Evolutionary conservation across 441 rosid genomes (phyloP).

Genomic region (Gossypium davidsonii): DNA sequence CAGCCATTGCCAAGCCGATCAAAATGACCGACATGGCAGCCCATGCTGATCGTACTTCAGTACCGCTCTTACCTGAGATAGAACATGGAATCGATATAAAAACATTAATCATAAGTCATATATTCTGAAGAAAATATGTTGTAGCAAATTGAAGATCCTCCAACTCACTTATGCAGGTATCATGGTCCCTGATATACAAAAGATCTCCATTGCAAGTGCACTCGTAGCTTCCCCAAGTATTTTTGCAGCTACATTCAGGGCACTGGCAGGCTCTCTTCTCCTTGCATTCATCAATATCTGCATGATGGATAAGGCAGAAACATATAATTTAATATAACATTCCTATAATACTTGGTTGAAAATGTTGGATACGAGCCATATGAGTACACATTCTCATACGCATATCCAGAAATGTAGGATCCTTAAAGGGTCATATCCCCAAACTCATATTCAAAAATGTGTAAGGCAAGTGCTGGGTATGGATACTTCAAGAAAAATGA

Average conservation of each 20-base stretch:
- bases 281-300: conserved; percentile 88
- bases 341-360: not conserved
- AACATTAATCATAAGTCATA: conserved; percentile 7
- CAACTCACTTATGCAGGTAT: conserved; percentile 86
- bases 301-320: not conserved
- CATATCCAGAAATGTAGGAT: not conserved
- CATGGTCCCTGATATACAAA: conserved; percentile 87
- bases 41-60: conserved; percentile 72
- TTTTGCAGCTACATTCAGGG: conserved; percentile 81
- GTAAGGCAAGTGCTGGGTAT: not conserved
- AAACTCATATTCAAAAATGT: not conserved
- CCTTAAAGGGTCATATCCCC: not conserved
- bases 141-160: not conserved
- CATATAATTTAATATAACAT: not conserved
- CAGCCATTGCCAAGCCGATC: conserved; percentile 79
- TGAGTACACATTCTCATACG: too few relatives aligned
- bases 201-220: conserved; percentile 81
- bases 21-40: conserved; percentile 76
- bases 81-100: not conserved
- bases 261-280: conserved; percentile 94
- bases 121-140: not conserved
- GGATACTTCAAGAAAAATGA: not conserved
- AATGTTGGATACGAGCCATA: not conserved
- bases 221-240: conserved; percentile 28
- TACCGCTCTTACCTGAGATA: conserved; percentile 53